Base-by-base conservation (phyloP, 345 rosid species). In the Heritiera littoralis region DNA sequence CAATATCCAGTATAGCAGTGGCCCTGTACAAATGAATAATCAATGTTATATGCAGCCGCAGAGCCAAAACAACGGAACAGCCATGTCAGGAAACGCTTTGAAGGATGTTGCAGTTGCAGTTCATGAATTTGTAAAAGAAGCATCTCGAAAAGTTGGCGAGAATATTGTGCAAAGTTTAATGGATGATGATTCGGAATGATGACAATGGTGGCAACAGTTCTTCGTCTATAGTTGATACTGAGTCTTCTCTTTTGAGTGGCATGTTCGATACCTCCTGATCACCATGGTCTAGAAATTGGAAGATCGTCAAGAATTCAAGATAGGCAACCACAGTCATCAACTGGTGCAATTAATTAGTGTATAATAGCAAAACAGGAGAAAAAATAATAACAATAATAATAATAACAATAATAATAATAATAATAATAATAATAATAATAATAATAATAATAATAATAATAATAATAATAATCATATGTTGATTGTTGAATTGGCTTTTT, bases 81-180 rank as follows among this genome's bases (percentile, higher is more conserved):
- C 74, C n/a, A 17, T 30, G 65, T 7, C 72, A 6, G 74, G 73
- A 8, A 81, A 79, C 54, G 30, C 71, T 32, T 1, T 77, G 41
- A 38, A 67, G 78, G 69, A 49, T 56, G 59, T 54, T 3, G 46
- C n/a, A 23, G 80, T 69, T 59, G 54, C n/a, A 23, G 80, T 69
- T 59, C 83, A 56, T 35, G 83, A 76, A 4, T 75, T 86, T 77
- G 78, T 74, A 0, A 69, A 81, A 0, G 88, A 74, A 6, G 78
- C 84, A 2, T 80, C 76, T 1, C 81, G 81, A 32, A 85, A 86
- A 61, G 80, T 32, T 61, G 88, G 88, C 11, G 84, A 83, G 55
- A 72, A 3, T 55, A 6, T 77, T 35, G 72, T 76, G 77, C 83
- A 81, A 20, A 38, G 63, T 67, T 15, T 81, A 18, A 64, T 55